These are phyloP conservation scores for Paramecium tetraurelia DNA, from an alignment of 73 alveolate genomes.

Conservation along the genomic window DNA sequence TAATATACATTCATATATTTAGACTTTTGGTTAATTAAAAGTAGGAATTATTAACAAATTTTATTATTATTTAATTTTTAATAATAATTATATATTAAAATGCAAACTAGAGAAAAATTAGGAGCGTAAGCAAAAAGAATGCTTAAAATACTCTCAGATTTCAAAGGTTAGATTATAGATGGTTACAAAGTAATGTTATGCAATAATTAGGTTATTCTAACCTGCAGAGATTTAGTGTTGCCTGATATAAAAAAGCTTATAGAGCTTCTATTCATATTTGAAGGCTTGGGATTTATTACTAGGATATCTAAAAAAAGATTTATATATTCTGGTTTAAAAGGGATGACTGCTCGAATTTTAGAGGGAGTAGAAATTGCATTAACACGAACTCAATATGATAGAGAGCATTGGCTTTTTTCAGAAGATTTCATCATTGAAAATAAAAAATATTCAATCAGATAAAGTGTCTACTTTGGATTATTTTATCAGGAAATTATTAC, in stretches of 20 bases:
- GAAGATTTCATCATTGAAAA: constrained; percentile 2
- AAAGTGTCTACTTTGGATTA: constrained; percentile 18
- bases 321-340: constrained; percentile 54
- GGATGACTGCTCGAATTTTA: constrained; percentile 48
- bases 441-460: constrained; percentile 5
- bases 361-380: neutral
- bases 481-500: constrained; percentile 20
- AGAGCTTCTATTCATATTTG: constrained; percentile 52
- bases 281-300: constrained; percentile 59
- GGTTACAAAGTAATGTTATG: neutral
- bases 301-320: constrained; percentile 57
- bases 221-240: neutral
- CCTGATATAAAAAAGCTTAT: constrained; percentile 52
- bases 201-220: neutral
- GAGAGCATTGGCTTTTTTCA: constrained; percentile 48
- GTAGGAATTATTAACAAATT: neutral
- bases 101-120: constrained; percentile 26
- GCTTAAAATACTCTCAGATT: neutral
- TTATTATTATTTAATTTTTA: neutral
- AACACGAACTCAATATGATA: neutral
- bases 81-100: neutral
- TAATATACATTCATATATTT: neutral
- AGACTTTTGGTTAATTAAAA: neutral
- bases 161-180: neutral
- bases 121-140: constrained; percentile 33